Evolutionary conservation across 371 early-diverging fungal species (phyloP), one percentile per base, ranked within the genome.

Genomic region (Blastocladiella emersonii): DNA sequence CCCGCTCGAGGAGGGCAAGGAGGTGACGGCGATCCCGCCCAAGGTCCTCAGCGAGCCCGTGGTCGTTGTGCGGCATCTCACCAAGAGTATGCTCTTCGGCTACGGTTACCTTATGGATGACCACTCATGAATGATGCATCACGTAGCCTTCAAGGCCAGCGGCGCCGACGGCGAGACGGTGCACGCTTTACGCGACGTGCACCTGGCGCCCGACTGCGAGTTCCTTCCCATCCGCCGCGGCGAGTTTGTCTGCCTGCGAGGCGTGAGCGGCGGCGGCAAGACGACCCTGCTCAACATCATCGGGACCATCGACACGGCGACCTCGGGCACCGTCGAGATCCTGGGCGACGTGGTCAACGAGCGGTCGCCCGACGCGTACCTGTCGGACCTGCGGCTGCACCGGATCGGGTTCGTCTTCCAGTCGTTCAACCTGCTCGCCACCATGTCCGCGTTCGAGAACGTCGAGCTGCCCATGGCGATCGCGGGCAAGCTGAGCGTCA

Each of bases 401-500:
- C 65, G 66, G 23, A 71, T 71, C 61, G 72, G 64, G 12, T 71
- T 71, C 45, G 70, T 71, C 10, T 71, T 71, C 45, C 70, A 71
- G 35, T 65, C 72, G 3, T 71, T 67, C 63, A 71, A 71, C 55
- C 56, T 71, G 34, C 65, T 71, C 25, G 67, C 64, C 0, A 69
- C 69, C 57, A 64, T 71, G 67, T 65, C 67, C 3, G 72, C 72
- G 8, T 67, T 60, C 44, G 72, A 71, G 48, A 71, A 71, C 55
- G 72, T 71, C 19, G 72, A 71, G 60, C 66, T 71, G 21, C 72
- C 72, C 32, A 71, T 71, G 72, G 63, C 67, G 15, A 67, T 71
- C 34, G 57, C 53, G 23, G 70, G 67, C 10, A 67, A 69, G n/a
- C 41, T 71, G n/a, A 15, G 27, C 4, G 43, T 27, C 7, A 59